phyloP scores from a whole-genome alignment of 768 basidiomycete species.

The Dioszegia hungarica region DNA sequence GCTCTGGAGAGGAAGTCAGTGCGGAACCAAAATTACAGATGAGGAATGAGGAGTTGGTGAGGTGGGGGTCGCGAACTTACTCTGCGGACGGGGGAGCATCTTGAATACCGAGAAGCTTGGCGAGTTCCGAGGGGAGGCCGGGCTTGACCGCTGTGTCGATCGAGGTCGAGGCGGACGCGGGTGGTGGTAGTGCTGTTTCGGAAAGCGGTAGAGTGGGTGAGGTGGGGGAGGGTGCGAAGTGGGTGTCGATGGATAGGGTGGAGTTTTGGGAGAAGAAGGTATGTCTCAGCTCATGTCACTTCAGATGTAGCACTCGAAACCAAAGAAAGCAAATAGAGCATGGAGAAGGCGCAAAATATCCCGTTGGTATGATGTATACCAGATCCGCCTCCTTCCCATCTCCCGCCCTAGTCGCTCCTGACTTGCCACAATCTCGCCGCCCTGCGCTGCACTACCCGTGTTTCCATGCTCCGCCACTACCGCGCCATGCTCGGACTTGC shows the following conservation, averaged over 20 bases:
- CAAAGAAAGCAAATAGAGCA: not conserved
- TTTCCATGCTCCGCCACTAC: too few species aligned
- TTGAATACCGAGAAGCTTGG: conserved; percentile 30
- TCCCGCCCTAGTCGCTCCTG: too few species aligned
- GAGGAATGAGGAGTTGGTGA: not conserved
- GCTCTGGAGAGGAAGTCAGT: not conserved
- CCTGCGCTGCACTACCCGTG: too few species aligned
- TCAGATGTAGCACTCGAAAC: not conserved
- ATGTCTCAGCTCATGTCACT: conserved; percentile 14
- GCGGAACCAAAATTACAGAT: not conserved
- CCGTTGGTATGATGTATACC: too few species aligned
- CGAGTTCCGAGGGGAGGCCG: conserved; percentile 31
- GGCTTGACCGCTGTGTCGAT: conserved; percentile 17
- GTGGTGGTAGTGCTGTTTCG: conserved; percentile 6
- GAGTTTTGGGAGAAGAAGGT: not conserved
- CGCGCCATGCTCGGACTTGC: too few species aligned
- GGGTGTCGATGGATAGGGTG: not conserved
- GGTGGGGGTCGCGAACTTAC: conserved; percentile 1
- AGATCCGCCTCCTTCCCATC: too few species aligned
- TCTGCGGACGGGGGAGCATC: not conserved
- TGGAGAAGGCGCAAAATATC: too few species aligned
- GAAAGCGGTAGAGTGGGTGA: not conserved
- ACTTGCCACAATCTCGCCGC: too few species aligned
- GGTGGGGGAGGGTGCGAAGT: not conserved
- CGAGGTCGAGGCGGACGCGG: not conserved